Evolutionary conservation across 2,329 filamentous ascomycete genomes (phyloP).

Genomic region (Esteya vermicola): DNA sequence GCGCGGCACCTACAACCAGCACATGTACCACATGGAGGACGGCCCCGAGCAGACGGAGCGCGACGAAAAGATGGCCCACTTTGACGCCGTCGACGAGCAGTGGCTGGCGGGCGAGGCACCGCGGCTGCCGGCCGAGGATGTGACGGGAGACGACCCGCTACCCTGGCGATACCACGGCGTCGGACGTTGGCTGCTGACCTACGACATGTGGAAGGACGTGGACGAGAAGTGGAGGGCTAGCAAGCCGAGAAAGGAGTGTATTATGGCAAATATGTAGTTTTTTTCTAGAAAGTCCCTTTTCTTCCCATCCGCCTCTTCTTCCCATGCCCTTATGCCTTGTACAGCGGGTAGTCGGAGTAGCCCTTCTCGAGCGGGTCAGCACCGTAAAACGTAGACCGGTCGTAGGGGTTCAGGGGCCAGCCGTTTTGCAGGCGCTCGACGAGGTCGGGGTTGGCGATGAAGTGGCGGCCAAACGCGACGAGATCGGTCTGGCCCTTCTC

Average conservation of each 20-base stretch:
- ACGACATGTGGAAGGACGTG: slow-evolving; percentile 9
- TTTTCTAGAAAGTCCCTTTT: not conserved
- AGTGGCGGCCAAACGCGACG: slow-evolving; percentile 26
- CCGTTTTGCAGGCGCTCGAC: slow-evolving; percentile 22
- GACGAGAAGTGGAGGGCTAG: slow-evolving; percentile 1
- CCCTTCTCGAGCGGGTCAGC: slow-evolving; percentile 20
- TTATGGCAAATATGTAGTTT: slow-evolving; percentile 1
- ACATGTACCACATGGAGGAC: slow-evolving; percentile 10
- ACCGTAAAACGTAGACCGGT: slow-evolving; percentile 24
- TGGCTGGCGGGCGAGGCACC: slow-evolving; percentile 1
- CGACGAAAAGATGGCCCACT: slow-evolving; percentile 4
- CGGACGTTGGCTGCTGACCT: slow-evolving; percentile 9
- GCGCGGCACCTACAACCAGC: slow-evolving; percentile 9
- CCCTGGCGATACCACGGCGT: slow-evolving; percentile 10
- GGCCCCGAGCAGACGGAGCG: slow-evolving; percentile 7
- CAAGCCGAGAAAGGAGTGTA: not conserved
- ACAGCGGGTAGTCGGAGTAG: slow-evolving; percentile 23
- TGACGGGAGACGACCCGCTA: slow-evolving; percentile 8
- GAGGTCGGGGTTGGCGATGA: slow-evolving; percentile 30
- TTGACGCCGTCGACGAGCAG: slow-evolving; percentile 1
- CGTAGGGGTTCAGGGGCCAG: slow-evolving; percentile 20
- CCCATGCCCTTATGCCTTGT: not conserved
- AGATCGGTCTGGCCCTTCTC: slow-evolving; percentile 12
- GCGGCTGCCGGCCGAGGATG: not conserved
- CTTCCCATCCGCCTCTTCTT: not conserved